Evolutionary conservation across 2,329 filamentous ascomycete species (phyloP), one percentile per base, ranked within the genome.

Genomic region (Akanthomyces dipterigenus): DNA sequence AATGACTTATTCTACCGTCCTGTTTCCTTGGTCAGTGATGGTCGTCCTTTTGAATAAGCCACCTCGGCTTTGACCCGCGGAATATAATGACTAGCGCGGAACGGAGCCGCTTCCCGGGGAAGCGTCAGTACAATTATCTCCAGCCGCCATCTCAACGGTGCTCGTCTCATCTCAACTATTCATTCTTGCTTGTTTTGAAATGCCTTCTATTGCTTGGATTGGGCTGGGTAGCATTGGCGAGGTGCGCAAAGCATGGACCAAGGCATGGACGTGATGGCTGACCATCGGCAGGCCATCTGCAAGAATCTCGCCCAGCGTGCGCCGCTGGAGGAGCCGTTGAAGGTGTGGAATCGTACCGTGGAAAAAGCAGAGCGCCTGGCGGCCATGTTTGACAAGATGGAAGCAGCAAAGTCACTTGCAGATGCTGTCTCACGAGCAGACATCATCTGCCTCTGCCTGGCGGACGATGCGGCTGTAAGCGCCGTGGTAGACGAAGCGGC

Each of bases 391-490:
- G 26, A 56, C 8, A 46, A 22, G 40, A 20, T 56, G 40, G 31
- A 49, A n/a, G 55, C 22, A 20, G 55, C 43, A 9, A 24, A 24
- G 16, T 49, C 36, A 9, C 31, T 58, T 2, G 43, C 22, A 1
- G 55, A 49, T 5, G 55, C 45, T 12, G 43, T 58, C 31, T 38
- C 55, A 28, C 16, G 24, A 24, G 55, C 55, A 9, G 55, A 58
- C 55, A 58, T 58, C 40, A 48, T 58, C 4, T 58, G 55, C 36
- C 43, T 58, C 20, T 58, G 55, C 36, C 55, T 58, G 24, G 55
- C 45, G 5, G 55, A 58, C 36, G 55, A 58, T 28, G 31, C 31
- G 18, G 55, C 55, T 18, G 55, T 58, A 22, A 20, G 28, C 16
- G 16, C 18, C 11, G 45, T 50, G 16, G 45, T 58, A 1, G 45